A percentile compares a stretch with the other conserved stretches of the same genome.
Conservation (phyloP, 176 grass and related monocot genomes). For the Oryza nivara region DNA sequence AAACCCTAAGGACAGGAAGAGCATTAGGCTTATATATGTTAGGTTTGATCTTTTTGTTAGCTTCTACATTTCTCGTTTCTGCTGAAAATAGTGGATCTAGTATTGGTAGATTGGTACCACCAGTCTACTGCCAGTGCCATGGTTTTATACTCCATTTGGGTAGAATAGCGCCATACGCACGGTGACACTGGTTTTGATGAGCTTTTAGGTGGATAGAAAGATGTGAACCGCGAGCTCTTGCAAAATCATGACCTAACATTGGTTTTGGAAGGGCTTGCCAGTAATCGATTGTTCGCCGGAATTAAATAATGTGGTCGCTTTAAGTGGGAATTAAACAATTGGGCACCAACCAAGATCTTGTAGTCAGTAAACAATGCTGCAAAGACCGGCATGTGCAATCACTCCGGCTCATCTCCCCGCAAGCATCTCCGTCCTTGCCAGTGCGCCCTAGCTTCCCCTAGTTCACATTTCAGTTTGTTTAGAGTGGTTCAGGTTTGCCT, state of each 20-base stretch:
- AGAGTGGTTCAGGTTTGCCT: constrained; percentile 37
- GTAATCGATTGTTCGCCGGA: constrained; percentile 48
- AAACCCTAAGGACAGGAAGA: background rate
- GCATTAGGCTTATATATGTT: background rate
- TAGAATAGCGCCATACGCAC: constrained; percentile 6
- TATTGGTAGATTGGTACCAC: background rate
- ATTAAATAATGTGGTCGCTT: constrained; percentile 31
- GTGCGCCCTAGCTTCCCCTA: constrained; percentile 36
- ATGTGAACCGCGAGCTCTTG: constrained; percentile 12
- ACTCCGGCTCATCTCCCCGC: constrained; percentile 27
- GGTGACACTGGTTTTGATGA: constrained; percentile 21
- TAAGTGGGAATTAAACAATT: constrained; percentile 56
- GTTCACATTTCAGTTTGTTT: constrained; percentile 46
- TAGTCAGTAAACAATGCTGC: constrained; percentile 59
- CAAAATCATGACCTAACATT: constrained; percentile 37
- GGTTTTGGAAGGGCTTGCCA: constrained; percentile 39
- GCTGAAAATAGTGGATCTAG: constrained; percentile 21
- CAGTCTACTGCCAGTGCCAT: background rate
- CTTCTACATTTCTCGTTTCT: background rate
- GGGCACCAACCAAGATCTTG: constrained; percentile 61
- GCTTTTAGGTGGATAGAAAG: constrained; percentile 3
- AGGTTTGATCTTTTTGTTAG: background rate
- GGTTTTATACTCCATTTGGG: background rate
- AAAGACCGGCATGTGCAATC: constrained; percentile 36
- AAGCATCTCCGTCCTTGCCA: constrained; percentile 29